These are phyloP conservation scores for Digitaria exilis DNA, from an alignment of 202 grass and related monocot genomes.

Conservation along the genomic window DNA sequence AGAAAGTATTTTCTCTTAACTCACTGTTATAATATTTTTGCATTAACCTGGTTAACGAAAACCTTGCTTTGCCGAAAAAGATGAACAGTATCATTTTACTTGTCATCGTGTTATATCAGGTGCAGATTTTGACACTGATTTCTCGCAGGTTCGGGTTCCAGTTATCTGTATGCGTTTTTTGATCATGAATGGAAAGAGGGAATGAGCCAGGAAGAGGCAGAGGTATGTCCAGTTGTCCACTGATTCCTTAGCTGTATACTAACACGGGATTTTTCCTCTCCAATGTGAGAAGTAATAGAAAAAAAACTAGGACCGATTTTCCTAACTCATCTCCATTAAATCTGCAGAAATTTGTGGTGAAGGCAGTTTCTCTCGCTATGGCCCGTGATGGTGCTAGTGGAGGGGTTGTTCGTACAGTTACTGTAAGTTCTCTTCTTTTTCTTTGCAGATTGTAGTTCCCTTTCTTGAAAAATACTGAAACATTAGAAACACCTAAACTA, in stretches of 20 bases:
- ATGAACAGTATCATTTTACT: not conserved
- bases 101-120: not conserved
- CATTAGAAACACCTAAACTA: not conserved
- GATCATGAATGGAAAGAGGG: slow-evolving; percentile 97
- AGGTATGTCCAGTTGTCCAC: slow-evolving; percentile 50
- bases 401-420: slow-evolving; percentile 89
- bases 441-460: not conserved
- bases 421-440: slow-evolving; percentile 57
- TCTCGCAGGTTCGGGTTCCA: slow-evolving; percentile 81
- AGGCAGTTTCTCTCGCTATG: slow-evolving; percentile 88
- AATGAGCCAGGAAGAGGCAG: slow-evolving; percentile 95
- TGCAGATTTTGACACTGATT: slow-evolving; percentile 1
- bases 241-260: not conserved
- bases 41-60: not conserved
- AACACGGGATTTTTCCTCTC: not conserved
- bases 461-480: slow-evolving; percentile 6
- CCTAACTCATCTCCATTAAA: slow-evolving; percentile 36
- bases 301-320: not conserved
- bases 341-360: slow-evolving; percentile 86
- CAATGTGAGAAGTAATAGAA: not conserved
- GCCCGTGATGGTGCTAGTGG: slow-evolving; percentile 97
- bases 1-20: not conserved
- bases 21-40: no score
- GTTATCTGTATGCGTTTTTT: slow-evolving; percentile 87
- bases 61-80: not conserved